These are phyloP conservation scores for Nidularia sp. DNA, from an alignment of 768 basidiomycete species.

Conservation along the genomic window DNA sequence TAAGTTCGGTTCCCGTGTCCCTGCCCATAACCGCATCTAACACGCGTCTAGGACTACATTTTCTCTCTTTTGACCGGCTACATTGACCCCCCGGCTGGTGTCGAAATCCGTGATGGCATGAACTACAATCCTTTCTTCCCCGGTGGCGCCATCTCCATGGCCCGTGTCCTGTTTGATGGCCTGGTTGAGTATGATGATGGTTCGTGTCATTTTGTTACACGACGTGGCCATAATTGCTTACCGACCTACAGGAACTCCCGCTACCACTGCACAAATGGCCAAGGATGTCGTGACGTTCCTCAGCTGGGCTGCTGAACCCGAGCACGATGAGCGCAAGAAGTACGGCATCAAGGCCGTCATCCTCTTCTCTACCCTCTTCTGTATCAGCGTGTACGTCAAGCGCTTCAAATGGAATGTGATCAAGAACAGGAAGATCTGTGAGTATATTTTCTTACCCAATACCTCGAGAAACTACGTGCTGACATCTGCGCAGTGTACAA, in stretches of 20 bases:
- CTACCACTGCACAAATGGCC: constrained; percentile 97
- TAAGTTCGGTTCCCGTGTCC: constrained; percentile 37
- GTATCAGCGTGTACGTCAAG: constrained; percentile 84
- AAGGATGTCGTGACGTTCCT: constrained; percentile 97
- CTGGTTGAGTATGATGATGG: constrained; percentile 97
- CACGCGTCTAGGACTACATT: constrained; percentile 76
- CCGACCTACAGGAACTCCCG: constrained; percentile 70
- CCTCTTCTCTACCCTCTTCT: constrained; percentile 81
- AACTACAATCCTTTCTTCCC: constrained; percentile 99
- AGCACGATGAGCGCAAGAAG: constrained; percentile 97
- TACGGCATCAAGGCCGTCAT: constrained; percentile 94
- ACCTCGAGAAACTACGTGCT: too few relatives aligned
- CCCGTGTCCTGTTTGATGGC: constrained; percentile 92
- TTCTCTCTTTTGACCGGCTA: constrained; percentile 97
- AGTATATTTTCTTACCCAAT: constrained; percentile 23
- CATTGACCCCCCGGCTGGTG: constrained; percentile 92
- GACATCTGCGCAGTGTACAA: constrained; percentile 43
- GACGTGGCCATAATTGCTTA: neutral
- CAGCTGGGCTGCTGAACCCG: constrained; percentile 96
- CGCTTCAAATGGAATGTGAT: constrained; percentile 91
- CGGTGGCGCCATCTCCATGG: constrained; percentile 98
- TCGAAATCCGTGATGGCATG: constrained; percentile 94
- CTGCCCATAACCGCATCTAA: neutral
- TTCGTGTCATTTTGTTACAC: constrained; percentile 22
- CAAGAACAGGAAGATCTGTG: constrained; percentile 92